A percentile compares a stretch with the other conserved stretches of the same genome.
phyloP scores from a whole-genome alignment of 768 basidiomycete genomes.

The Pleurotus sapidus region DNA sequence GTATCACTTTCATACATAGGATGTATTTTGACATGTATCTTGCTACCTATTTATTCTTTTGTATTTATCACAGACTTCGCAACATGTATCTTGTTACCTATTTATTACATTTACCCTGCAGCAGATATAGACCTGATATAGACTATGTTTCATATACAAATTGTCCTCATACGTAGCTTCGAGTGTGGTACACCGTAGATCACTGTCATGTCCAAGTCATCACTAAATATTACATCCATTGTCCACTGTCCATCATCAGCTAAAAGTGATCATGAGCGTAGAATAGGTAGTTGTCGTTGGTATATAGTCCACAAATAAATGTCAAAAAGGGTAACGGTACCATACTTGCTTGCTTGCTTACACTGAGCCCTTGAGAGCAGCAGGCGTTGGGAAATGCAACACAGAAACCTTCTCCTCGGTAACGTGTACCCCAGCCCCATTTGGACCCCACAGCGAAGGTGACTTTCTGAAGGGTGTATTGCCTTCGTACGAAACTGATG shows the following conservation, averaged over 20 bases:
- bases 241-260: too few relatives aligned
- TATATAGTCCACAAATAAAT: neutral
- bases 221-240: too few relatives aligned
- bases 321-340: neutral
- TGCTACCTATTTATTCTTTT: neutral
- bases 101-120: neutral
- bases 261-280: too few relatives aligned
- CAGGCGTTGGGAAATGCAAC: conserved; percentile 1
- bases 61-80: too few relatives aligned
- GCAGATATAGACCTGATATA: neutral
- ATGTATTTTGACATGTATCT: neutral
- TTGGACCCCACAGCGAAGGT: conserved; percentile 2
- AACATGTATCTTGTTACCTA: neutral
- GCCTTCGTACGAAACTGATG: conserved; percentile 6
- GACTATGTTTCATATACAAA: neutral
- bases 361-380: neutral
- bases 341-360: neutral
- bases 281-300: too few relatives aligned
- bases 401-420: conserved; percentile 3
- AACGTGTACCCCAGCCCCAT: conserved; percentile 1
- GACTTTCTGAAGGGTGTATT: conserved; percentile 1
- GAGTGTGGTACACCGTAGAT: too few relatives aligned
- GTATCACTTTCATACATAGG: neutral
- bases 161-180: too few relatives aligned
- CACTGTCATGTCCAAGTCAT: too few relatives aligned